These are phyloP conservation scores for Entomortierella parvispora DNA, from an alignment of 192 early-diverging fungal genomes.

Conservation along the genomic window DNA sequence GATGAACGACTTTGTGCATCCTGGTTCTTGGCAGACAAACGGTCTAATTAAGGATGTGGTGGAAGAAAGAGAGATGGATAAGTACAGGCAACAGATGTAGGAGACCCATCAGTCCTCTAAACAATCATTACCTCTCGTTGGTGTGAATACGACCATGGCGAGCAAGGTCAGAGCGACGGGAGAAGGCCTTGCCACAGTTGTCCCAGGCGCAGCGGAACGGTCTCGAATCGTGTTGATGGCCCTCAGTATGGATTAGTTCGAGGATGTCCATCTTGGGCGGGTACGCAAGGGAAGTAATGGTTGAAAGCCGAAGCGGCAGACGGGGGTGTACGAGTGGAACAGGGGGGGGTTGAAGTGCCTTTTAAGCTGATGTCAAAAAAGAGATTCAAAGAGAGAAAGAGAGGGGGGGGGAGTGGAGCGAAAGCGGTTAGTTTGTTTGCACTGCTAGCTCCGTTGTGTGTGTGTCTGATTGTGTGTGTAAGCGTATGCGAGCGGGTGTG, in stretches of 20 bases:
- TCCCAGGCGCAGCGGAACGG: slow-evolving; percentile 66
- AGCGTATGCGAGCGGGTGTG: no score
- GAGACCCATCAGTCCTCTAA: neutral
- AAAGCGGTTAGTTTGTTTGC: no score
- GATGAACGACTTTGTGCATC: slow-evolving; percentile 86
- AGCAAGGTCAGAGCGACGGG: slow-evolving; percentile 74
- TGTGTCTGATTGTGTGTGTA: no score
- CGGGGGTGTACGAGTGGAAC: neutral
- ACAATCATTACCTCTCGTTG: slow-evolving; percentile 66
- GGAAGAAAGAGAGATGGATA: neutral
- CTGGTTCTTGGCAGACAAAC: slow-evolving; percentile 68
- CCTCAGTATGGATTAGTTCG: slow-evolving; percentile 61
- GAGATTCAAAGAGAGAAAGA: slow-evolving; percentile 1
- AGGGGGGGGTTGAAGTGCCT: slow-evolving; percentile 2
- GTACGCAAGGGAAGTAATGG: slow-evolving; percentile 28
- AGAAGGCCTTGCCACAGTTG: slow-evolving; percentile 77
- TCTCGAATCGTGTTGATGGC: slow-evolving; percentile 56
- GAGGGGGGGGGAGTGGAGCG: neutral
- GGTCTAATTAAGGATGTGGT: slow-evolving; percentile 58
- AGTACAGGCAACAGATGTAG: neutral
- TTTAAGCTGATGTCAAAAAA: neutral
- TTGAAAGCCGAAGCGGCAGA: slow-evolving; percentile 28
- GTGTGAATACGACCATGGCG: slow-evolving; percentile 85
- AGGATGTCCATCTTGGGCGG: slow-evolving; percentile 64
- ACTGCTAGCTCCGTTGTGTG: no score